A percentile compares a stretch with the other conserved stretches of the same genome.
phyloP scores from a whole-genome alignment of 257 asterid species.

The Salvia miltiorrhiza region DNA sequence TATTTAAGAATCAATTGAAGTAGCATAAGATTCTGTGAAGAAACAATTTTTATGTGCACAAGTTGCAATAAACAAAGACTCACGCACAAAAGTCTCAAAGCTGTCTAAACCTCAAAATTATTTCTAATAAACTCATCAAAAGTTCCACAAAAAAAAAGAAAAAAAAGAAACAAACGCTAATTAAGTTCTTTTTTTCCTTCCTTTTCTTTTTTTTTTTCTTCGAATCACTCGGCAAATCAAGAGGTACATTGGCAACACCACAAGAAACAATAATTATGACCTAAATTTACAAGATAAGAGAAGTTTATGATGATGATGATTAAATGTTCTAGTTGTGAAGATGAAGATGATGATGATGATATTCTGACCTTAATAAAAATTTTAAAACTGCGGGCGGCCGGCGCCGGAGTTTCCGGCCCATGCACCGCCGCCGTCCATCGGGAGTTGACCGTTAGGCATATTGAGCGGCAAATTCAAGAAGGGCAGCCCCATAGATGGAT shows the following conservation, averaged over 20 bases:
- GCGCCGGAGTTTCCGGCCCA: slow-evolving; percentile 56
- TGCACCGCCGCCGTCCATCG: slow-evolving; percentile 46
- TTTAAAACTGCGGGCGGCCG: slow-evolving; percentile 44
- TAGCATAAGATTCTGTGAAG: slow-evolving; percentile 30
- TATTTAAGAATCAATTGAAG: slow-evolving; percentile 14
- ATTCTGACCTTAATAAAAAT: slow-evolving; percentile 29
- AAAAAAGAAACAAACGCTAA: slow-evolving; percentile 1
- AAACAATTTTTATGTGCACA: slow-evolving; percentile 28
- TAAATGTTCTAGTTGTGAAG: background rate
- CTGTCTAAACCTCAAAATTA: slow-evolving; percentile 26
- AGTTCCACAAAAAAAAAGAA: slow-evolving; percentile 12
- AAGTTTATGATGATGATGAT: slow-evolving; percentile 9
- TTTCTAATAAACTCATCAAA: slow-evolving; percentile 22
- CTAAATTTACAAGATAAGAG: slow-evolving; percentile 36
- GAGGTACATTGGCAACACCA: slow-evolving; percentile 2
- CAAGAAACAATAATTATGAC: slow-evolving; percentile 17
- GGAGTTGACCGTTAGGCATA: slow-evolving; percentile 53
- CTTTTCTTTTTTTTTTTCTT: background rate
- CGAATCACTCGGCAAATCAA: slow-evolving; percentile 20
- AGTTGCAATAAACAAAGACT: slow-evolving; percentile 32
- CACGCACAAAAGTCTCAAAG: slow-evolving; percentile 13
- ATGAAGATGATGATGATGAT: slow-evolving; percentile 14
- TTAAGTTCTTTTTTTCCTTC: background rate
- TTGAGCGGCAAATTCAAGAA: slow-evolving; percentile 70
- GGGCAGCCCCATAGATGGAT: slow-evolving; percentile 66